phyloP scores from a whole-genome alignment of 768 basidiomycete species.

The Tulasnella sp. region DNA sequence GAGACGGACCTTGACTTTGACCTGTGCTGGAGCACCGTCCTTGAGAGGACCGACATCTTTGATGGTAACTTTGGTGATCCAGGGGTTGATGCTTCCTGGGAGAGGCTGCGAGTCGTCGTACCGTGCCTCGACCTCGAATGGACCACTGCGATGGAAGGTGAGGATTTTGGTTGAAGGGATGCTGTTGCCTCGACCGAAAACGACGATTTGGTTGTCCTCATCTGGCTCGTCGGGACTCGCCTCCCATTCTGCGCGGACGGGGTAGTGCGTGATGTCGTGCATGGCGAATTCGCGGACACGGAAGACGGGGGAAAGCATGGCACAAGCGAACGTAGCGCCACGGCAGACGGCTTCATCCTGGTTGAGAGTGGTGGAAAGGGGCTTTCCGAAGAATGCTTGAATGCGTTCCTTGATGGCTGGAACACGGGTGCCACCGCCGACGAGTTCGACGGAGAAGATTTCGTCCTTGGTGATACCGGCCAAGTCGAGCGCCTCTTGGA shows the following conservation, averaged over 20 bases:
- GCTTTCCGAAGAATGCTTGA: constrained; percentile 81
- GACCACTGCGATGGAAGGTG: constrained; percentile 87
- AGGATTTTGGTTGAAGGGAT: constrained; percentile 95
- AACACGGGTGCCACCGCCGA: constrained; percentile 91
- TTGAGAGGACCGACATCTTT: constrained; percentile 72
- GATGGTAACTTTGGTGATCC: constrained; percentile 78
- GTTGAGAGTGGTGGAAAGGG: constrained; percentile 91
- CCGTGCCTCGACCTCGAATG: constrained; percentile 84
- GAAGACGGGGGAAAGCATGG: constrained; percentile 97
- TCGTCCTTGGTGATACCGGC: constrained; percentile 82
- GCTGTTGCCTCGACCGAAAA: constrained; percentile 83
- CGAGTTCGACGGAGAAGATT: constrained; percentile 88
- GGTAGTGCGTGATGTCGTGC: constrained; percentile 82
- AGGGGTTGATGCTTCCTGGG: constrained; percentile 82
- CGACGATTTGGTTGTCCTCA: constrained; percentile 82
- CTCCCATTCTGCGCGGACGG: constrained; percentile 90
- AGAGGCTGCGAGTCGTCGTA: constrained; percentile 70
- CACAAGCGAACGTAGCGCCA: constrained; percentile 95
- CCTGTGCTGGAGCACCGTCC: constrained; percentile 64
- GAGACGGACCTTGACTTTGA: constrained; percentile 89
- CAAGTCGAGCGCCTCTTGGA: constrained; percentile 77
- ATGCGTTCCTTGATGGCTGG: constrained; percentile 90
- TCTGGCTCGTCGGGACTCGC: constrained; percentile 71
- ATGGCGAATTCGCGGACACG: constrained; percentile 93
- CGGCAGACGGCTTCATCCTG: constrained; percentile 97